phyloP scores from a whole-genome alignment of 2,329 filamentous ascomycete species.

The Botrytis fabae region DNA sequence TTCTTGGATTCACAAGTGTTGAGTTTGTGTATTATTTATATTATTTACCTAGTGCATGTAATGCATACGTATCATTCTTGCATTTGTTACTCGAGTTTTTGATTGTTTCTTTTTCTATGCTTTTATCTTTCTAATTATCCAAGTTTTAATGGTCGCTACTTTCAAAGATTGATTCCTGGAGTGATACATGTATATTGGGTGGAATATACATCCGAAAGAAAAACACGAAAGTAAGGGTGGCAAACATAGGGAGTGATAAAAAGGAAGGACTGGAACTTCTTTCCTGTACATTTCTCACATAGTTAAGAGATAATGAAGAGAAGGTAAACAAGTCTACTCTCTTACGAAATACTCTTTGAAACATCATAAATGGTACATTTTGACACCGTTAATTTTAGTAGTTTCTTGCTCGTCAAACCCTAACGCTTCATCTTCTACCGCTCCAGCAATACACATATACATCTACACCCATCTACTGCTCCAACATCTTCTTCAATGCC shows the following conservation, averaged over 20 bases:
- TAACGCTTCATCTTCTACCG: not conserved
- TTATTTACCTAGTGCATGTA: not conserved
- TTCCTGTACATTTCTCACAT: not conserved
- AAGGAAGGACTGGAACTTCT: not conserved
- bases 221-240: not conserved
- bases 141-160: not conserved
- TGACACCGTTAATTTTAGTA: not conserved
- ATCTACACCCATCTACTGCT: not conserved
- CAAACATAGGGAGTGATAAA: not conserved
- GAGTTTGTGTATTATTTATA: accelerated
- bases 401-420: not conserved
- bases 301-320: not conserved
- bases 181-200: too few relatives aligned
- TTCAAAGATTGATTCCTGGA: too few relatives aligned
- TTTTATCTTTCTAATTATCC: not conserved
- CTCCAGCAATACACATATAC: not conserved
- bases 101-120: not conserved
- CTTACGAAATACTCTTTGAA: not conserved
- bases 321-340: not conserved
- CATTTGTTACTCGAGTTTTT: not conserved
- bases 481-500: not conserved
- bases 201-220: not conserved
- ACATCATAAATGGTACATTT: not conserved
- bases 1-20: not conserved
- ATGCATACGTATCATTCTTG: not conserved